Evolutionary conservation across 305 asterid genomes (phyloP), one percentile per base, ranked within the genome.

Genomic region (Solanum aculeatissimum): DNA sequence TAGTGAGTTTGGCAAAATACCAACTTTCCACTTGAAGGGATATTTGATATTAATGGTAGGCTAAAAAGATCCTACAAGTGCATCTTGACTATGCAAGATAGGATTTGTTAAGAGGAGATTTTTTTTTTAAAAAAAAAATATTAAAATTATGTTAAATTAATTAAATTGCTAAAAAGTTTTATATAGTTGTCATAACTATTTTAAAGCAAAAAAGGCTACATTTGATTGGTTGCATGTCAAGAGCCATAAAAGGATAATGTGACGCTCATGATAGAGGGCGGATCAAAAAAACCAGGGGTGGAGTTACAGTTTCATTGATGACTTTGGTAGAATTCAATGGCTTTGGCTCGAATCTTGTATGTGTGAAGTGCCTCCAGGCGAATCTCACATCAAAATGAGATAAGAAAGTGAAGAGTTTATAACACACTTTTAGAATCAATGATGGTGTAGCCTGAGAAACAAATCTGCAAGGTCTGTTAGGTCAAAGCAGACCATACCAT

Each of bases 1-100:
- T 77, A 85, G 85, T 85, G 89, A 87, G 86, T 87, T 83, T 83
- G 86, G 89, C 71, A 85, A 40, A 40, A 27, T 83, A 49, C 81
- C 86, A 83, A 83, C 79, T 87, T 62, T 75, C 78, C 60, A 74
- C 40, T 83, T 74, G 3, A 40, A 40, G 55, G 29, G 40, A 66
- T 42, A 54, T 57, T 23, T 72, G 29, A 72, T 13, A 25, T 60
- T 23, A 81, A 81, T 81, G 84, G 55, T 60, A 81, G 84, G 84
- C 57, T 60, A 25, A 81, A 58, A 81, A 29, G 13, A 42, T 62
- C 84, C 75, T 81, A 42, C 16, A 60, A 80, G 83, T 80, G 83
- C 23, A 49, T 40, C 58, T n/a, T 38, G 54, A 80, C 40, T 80
- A 23, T 80, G 71, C 40, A 57, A 23, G 32, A 80, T 35, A 27